Conservation (phyloP, 2,329 filamentous ascomycete genomes). For the Pestalotiopsis sp. region DNA sequence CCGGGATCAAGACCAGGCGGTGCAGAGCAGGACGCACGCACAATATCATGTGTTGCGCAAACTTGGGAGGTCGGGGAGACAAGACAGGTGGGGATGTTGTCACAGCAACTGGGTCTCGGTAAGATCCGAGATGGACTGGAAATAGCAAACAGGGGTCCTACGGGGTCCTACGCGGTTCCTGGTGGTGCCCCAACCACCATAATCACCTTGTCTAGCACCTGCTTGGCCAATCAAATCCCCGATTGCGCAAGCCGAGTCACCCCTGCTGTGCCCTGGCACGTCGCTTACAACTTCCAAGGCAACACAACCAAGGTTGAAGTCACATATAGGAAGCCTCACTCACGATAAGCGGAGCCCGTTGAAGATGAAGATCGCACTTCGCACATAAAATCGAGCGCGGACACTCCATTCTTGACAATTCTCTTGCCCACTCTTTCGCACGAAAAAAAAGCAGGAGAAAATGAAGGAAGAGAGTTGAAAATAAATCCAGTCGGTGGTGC, state of each 20-base stretch:
- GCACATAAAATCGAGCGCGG: background rate
- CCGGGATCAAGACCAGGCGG: background rate
- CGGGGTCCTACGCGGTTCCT: background rate
- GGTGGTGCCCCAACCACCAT: background rate
- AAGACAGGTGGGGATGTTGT: background rate
- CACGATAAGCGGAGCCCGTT: background rate
- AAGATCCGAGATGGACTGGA: background rate
- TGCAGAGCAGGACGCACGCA: background rate
- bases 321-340: background rate
- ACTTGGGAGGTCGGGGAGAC: background rate
- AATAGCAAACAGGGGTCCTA: background rate
- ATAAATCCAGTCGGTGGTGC: too few relatives aligned
- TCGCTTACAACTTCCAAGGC: background rate
- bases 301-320: background rate
- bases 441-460: too few relatives aligned
- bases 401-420: too few relatives aligned
- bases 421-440: too few relatives aligned
- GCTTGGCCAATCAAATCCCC: background rate
- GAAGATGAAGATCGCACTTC: background rate
- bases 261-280: background rate
- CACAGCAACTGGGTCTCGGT: background rate
- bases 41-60: constrained; percentile 1
- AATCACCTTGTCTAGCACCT: background rate
- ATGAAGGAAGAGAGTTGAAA: too few relatives aligned
- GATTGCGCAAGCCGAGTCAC: background rate